Percentiles rank a stretch among this genome's conserved stretches.
Conservation (phyloP, 1,284 basidiomycete species). For the Caloboletus inedulis region DNA sequence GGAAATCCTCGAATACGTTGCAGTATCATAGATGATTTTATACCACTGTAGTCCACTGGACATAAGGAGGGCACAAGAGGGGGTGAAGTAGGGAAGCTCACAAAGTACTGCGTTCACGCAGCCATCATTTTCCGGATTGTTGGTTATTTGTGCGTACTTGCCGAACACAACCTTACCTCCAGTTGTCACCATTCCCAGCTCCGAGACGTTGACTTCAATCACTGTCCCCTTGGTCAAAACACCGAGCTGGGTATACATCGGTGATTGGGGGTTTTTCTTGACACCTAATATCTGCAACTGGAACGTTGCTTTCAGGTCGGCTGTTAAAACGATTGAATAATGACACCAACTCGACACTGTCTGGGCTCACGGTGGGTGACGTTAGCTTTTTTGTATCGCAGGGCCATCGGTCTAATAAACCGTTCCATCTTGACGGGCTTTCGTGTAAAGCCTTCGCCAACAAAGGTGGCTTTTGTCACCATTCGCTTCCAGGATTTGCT, state of each 20-base stretch:
- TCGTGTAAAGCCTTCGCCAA: slow-evolving; percentile 96
- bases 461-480: slow-evolving; percentile 99
- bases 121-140: slow-evolving; percentile 96
- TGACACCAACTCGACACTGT: background rate
- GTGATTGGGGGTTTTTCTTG: slow-evolving; percentile 99
- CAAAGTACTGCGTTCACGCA: slow-evolving; percentile 92
- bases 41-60: slow-evolving; percentile 20
- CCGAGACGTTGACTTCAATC: slow-evolving; percentile 97
- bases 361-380: slow-evolving; percentile 91
- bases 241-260: slow-evolving; percentile 93
- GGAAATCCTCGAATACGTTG: background rate
- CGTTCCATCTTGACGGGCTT: slow-evolving; percentile 99
- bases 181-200: slow-evolving; percentile 97
- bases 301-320: slow-evolving; percentile 98
- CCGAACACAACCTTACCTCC: slow-evolving; percentile 92
- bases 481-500: slow-evolving; percentile 99
- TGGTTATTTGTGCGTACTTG: slow-evolving; percentile 96
- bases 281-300: slow-evolving; percentile 97
- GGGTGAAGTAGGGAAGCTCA: slow-evolving; percentile 38
- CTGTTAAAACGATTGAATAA: slow-evolving; percentile 39
- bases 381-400: slow-evolving; percentile 98
- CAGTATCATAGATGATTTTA: slow-evolving; percentile 4
- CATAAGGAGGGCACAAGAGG: slow-evolving; percentile 5
- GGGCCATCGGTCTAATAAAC: slow-evolving; percentile 95
- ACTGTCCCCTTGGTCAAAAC: slow-evolving; percentile 99